Percentiles rank a stretch among this genome's conserved stretches.
Conservation (phyloP, 2,329 filamentous ascomycete species). For the Lachnellula occidentalis region DNA sequence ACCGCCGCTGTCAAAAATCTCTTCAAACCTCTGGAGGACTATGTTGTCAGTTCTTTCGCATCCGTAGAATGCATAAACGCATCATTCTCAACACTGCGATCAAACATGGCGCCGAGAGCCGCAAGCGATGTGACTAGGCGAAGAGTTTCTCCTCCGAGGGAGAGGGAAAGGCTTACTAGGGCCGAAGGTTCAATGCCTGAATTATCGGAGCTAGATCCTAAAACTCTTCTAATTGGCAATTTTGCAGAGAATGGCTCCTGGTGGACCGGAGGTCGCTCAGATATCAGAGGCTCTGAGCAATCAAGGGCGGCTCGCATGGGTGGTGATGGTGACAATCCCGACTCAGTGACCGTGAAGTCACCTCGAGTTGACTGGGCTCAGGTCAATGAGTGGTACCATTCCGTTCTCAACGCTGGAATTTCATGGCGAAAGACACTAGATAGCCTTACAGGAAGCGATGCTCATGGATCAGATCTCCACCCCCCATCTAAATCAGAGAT, state of each 20-base stretch:
- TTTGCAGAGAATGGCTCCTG: conserved; percentile 76
- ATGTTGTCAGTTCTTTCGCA: conserved; percentile 63
- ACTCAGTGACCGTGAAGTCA: conserved; percentile 51
- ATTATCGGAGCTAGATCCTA: conserved; percentile 64
- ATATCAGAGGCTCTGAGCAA: conserved; percentile 32
- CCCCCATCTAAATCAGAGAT: conserved; percentile 23
- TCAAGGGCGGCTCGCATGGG: conserved; percentile 30
- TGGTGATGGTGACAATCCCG: conserved; percentile 10
- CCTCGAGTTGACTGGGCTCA: conserved; percentile 72
- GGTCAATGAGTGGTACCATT: conserved; percentile 68
- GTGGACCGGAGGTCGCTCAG: conserved; percentile 62
- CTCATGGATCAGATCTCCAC: conserved; percentile 15
- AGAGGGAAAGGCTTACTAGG: conserved; percentile 30
- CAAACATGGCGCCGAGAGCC: conserved; percentile 26
- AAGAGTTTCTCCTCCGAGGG: conserved; percentile 23
- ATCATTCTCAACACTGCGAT: conserved; percentile 60
- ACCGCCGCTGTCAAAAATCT: conserved; percentile 44
- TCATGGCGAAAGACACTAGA: conserved; percentile 59
- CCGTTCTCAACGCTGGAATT: conserved; percentile 61
- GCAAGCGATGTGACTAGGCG: conserved; percentile 26
- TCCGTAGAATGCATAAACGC: conserved; percentile 68
- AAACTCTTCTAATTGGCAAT: conserved; percentile 67
- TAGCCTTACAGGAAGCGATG: conserved; percentile 38
- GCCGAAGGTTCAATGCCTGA: conserved; percentile 43
- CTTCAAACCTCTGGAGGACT: conserved; percentile 74